These are phyloP conservation scores for Kazachstania martiniae DNA, from an alignment of 805 yeast genomes.

Conservation along the genomic window DNA sequence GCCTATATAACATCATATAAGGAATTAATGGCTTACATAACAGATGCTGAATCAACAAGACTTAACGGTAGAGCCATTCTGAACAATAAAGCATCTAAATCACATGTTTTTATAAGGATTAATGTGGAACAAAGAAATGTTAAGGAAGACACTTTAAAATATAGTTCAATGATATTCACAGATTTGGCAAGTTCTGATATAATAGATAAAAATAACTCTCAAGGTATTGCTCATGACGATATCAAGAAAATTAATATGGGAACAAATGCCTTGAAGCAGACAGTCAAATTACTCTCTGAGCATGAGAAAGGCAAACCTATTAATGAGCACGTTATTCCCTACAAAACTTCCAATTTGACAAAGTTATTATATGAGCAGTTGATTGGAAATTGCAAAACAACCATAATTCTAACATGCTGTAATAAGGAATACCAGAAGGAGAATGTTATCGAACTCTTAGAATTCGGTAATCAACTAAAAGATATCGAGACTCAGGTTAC, in stretches of 20 bases:
- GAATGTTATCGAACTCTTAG: constrained; percentile 60
- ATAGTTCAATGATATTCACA: constrained; percentile 59
- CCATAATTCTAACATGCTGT: constrained; percentile 64
- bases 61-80: background rate
- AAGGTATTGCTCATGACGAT: constrained; percentile 67
- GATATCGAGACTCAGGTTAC: constrained; percentile 44
- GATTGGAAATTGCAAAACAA: constrained; percentile 75
- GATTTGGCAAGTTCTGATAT: constrained; percentile 80
- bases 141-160: constrained; percentile 22
- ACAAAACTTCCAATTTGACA: constrained; percentile 69
- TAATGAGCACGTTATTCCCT: constrained; percentile 27
- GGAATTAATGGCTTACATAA: constrained; percentile 1
- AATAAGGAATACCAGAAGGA: constrained; percentile 43
- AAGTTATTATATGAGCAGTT: constrained; percentile 67
- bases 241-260: constrained; percentile 78
- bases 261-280: constrained; percentile 67
- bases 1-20: background rate
- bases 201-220: constrained; percentile 35
- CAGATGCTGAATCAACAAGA: background rate
- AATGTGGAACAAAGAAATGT: constrained; percentile 50
- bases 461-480: constrained; percentile 70
- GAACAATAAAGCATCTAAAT: constrained; percentile 49
- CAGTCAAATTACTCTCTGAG: constrained; percentile 59
- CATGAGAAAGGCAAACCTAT: background rate
- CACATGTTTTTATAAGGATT: constrained; percentile 71